Conservation (phyloP, 495 filamentous ascomycete species). For the Tuber melanosporum region DNA sequence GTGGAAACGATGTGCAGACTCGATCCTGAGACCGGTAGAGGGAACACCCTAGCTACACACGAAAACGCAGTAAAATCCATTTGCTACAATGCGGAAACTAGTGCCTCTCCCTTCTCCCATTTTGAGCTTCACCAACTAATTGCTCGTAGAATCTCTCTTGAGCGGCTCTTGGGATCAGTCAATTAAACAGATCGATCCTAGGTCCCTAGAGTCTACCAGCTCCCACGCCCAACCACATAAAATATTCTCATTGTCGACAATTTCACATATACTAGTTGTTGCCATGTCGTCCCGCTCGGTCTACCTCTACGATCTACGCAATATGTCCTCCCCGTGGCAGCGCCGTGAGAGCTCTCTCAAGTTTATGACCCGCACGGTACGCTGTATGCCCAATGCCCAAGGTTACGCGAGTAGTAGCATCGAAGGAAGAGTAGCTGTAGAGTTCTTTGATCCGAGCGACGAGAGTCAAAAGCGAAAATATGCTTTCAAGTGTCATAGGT, state of each 20-base stretch:
- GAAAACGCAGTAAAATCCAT: constrained; percentile 70
- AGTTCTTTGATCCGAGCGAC: constrained; percentile 87
- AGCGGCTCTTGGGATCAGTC: constrained; percentile 91
- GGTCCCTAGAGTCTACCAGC: constrained; percentile 47
- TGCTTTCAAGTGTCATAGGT: constrained; percentile 96
- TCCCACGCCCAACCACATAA: constrained; percentile 64
- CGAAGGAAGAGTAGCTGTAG: constrained; percentile 88
- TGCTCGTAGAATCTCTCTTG: constrained; percentile 57
- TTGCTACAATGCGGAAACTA: constrained; percentile 69
- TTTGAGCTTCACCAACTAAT: not conserved
- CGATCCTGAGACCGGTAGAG: constrained; percentile 62
- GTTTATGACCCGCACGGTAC: constrained; percentile 86
- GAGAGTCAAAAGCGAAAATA: constrained; percentile 87
- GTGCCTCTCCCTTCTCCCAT: constrained; percentile 43
- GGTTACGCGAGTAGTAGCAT: constrained; percentile 86
- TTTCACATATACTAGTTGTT: constrained; percentile 77
- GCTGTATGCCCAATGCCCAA: constrained; percentile 93
- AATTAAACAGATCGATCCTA: constrained; percentile 69
- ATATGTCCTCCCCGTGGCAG: constrained; percentile 76
- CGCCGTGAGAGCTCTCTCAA: constrained; percentile 84
- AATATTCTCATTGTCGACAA: constrained; percentile 78
- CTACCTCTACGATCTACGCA: constrained; percentile 83
- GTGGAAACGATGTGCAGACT: constrained; percentile 49
- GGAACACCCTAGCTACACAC: constrained; percentile 73
- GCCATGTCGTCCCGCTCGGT: constrained; percentile 89